Evolutionary conservation across 2,329 filamentous ascomycete genomes (phyloP).

Genomic region (Camptophora hylomeconis): DNA sequence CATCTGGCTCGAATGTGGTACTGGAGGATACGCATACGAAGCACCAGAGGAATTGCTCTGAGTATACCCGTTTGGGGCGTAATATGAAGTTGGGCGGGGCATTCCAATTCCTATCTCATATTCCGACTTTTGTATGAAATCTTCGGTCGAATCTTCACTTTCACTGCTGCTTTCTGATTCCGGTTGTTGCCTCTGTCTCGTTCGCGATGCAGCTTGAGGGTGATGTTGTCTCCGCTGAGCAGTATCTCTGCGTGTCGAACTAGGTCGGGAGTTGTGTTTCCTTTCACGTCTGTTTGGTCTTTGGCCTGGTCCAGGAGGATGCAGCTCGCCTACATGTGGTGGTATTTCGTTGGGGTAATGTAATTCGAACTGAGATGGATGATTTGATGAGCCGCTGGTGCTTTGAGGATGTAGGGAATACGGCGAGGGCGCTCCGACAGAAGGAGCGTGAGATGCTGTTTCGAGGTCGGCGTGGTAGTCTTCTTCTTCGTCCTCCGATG

Average conservation of each 20-base stretch:
- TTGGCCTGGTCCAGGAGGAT: too few relatives aligned
- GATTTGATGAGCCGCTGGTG: too few relatives aligned
- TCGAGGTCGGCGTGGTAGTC: too few relatives aligned
- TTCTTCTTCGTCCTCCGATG: constrained; percentile 31
- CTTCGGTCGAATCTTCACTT: constrained; percentile 52
- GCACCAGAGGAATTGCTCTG: constrained; percentile 9
- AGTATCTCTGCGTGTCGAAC: constrained; percentile 26
- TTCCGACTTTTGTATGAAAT: constrained; percentile 32
- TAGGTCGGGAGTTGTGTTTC: constrained; percentile 15
- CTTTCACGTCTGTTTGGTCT: constrained; percentile 7
- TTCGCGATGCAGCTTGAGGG: constrained; percentile 17
- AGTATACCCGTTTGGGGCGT: constrained; percentile 23
- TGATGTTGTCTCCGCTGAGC: constrained; percentile 24
- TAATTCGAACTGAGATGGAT: too few relatives aligned
- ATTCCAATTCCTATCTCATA: constrained; percentile 12
- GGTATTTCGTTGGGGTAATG: too few relatives aligned
- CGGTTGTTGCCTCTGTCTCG: constrained; percentile 10
- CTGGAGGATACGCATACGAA: constrained; percentile 3
- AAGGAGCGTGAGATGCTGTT: too few relatives aligned
- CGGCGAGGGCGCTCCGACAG: too few relatives aligned
- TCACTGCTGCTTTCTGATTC: constrained; percentile 29
- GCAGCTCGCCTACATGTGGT: too few relatives aligned
- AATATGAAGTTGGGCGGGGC: constrained; percentile 16
- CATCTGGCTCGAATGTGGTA: constrained; percentile 4
- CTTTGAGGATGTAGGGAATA: too few relatives aligned